Base-by-base conservation (phyloP, 306 rosid genomes). In the Echinosophora koreensis region DNA sequence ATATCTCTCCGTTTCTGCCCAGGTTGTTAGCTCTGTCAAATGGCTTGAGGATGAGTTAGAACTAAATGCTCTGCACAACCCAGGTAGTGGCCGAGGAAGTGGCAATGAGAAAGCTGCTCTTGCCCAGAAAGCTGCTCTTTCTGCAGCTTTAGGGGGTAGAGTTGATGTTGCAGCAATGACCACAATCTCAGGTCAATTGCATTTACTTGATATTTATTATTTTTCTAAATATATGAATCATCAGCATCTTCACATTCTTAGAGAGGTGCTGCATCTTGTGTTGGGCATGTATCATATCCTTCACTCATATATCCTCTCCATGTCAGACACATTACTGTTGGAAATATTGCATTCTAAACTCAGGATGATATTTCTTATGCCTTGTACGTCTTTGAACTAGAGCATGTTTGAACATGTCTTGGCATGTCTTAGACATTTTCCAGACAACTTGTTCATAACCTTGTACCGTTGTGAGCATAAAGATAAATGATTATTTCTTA, bases 31-130 rank as follows among this genome's bases (percentile, higher is more conserved):
- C 86, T 90, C 97, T 1, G 99, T 95, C 69, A 95, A 95, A 86
- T 95, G 99, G 99, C 97, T 95, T 37, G 99, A 95, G 89, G 99
- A 95, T 71, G 99, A 95, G 84, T 81, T 95, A 83, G 99, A 95
- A 79, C 88, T 95, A 83, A 92, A 92, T 87, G 99, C 99, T 69
- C 96, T 95, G 73, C 97, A 92, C 92, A 92, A 90, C 71, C 97
- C 99, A 10, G 95, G 94, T 13, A 92, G 98, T 78, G 82, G 96
- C 70, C 90, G 78, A 55, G 97, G 98, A 69, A 90, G 89, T 84
- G 92, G 98, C 74, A 92, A 90, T 77, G 98, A 95, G 87, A 95
- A 95, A 87, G 97, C 93, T 78, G 98, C 98, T 80, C 77, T 92
- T 69, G 62, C 89, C 82, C 97, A 90, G 83, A 86, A 96, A 80